These are phyloP conservation scores for Chalara sp. DNA, from an alignment of 2,329 filamentous ascomycete genomes.

Conservation along the genomic window DNA sequence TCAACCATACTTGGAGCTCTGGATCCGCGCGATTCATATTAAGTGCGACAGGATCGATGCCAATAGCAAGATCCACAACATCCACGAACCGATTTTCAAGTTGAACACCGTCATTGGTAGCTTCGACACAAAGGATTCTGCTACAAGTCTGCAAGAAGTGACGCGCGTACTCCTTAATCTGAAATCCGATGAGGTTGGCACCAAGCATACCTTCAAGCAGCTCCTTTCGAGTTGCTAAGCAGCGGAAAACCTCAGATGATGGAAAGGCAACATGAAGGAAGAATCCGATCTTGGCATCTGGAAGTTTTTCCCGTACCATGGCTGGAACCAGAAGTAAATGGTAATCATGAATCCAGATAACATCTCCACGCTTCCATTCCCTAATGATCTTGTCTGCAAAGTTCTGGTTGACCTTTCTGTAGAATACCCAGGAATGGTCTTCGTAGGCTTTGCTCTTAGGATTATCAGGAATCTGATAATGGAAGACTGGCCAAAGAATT, in stretches of 20 bases:
- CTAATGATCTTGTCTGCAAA: conserved; percentile 87
- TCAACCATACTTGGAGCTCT: conserved; percentile 72
- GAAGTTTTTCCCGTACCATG: conserved; percentile 85
- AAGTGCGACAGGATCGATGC: conserved; percentile 78
- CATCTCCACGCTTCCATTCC: conserved; percentile 89
- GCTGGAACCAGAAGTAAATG: conserved; percentile 81
- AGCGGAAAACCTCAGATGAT: conserved; percentile 92
- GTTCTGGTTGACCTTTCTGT: conserved; percentile 84
- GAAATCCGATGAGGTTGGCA: conserved; percentile 87
- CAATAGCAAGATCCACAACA: conserved; percentile 78
- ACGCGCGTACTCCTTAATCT: conserved; percentile 85
- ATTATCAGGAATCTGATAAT: conserved; percentile 96
- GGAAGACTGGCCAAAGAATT: conserved; percentile 95
- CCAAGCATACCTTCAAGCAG: conserved; percentile 89
- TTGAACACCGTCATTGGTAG: conserved; percentile 79
- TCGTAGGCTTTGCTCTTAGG: conserved; percentile 98
- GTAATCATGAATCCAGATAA: conserved; percentile 95
- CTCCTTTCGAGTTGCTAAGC: conserved; percentile 78
- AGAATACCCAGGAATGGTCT: conserved; percentile 94
- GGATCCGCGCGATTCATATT: conserved; percentile 62
- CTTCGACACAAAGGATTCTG: conserved; percentile 82
- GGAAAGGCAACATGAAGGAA: conserved; percentile 94
- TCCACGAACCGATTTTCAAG: conserved; percentile 91
- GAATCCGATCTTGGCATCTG: conserved; percentile 92
- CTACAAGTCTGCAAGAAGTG: conserved; percentile 97